Percentiles rank a stretch among this genome's conserved stretches.
Evolutionary conservation across 306 rosid genomes (phyloP).

Genomic region (Trichosanthes truncata): DNA sequence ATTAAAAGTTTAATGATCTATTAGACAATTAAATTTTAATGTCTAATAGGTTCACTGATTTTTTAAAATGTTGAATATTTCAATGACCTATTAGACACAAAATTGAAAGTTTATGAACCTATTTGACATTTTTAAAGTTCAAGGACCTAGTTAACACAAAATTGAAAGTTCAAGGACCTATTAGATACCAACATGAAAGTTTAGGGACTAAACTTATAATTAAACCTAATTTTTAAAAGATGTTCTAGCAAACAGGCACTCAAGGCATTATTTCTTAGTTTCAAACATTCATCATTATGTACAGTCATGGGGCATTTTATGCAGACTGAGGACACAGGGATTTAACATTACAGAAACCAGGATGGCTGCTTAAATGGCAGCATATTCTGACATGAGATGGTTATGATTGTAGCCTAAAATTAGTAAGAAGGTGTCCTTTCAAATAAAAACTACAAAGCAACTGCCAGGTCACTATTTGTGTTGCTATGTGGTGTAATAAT

Average conservation of each 20-base stretch:
- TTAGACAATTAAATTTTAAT: no score
- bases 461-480: slow-evolving; percentile 1
- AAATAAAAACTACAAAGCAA: neutral
- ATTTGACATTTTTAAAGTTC: no score
- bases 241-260: neutral
- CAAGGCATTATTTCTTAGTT: neutral
- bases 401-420: neutral
- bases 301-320: neutral
- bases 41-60: no score
- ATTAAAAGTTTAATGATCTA: no score
- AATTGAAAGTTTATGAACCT: no score
- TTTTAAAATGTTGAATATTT: no score
- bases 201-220: no score
- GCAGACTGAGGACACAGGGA: neutral
- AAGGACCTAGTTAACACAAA: no score
- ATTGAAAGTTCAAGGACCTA: no score
- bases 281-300: neutral
- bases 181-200: no score
- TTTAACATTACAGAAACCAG: neutral
- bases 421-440: neutral
- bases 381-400: neutral
- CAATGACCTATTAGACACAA: no score
- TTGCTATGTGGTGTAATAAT: neutral
- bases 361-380: neutral
- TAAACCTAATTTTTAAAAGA: neutral